A percentile compares a stretch with the other conserved stretches of the same genome.
These are phyloP conservation scores for Auriculariales sp. DNA, from an alignment of 768 basidiomycete species.

Conservation along the genomic window DNA sequence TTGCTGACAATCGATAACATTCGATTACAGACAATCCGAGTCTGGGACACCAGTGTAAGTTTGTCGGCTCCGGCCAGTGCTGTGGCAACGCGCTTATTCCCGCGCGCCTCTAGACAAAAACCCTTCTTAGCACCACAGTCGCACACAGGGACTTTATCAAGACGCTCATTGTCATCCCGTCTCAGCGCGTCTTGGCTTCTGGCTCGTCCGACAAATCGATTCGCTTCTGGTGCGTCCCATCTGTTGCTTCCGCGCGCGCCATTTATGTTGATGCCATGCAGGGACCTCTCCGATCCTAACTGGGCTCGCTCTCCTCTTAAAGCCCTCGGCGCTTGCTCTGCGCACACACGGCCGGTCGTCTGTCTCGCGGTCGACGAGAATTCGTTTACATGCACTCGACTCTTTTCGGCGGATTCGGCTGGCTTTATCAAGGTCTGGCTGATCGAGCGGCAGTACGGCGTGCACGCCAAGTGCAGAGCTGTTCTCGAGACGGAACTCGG, in stretches of 20 bases:
- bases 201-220: constrained; percentile 83
- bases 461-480: constrained; percentile 33
- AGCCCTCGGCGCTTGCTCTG: constrained; percentile 55
- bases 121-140: constrained; percentile 49
- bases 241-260: background rate
- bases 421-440: constrained; percentile 78
- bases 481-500: constrained; percentile 38
- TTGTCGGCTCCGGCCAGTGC: background rate
- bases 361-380: constrained; percentile 42
- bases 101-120: constrained; percentile 38
- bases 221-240: constrained; percentile 63
- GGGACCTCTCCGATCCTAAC: constrained; percentile 8
- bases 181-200: constrained; percentile 56
- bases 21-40: constrained; percentile 54
- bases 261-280: constrained; percentile 14
- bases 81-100: background rate
- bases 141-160: constrained; percentile 92
- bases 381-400: constrained; percentile 29
- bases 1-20: background rate
- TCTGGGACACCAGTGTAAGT: constrained; percentile 71
- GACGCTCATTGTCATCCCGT: constrained; percentile 54
- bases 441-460: constrained; percentile 30
- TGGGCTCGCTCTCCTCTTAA: constrained; percentile 6
- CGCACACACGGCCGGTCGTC: constrained; percentile 82
- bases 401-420: constrained; percentile 88